phyloP scores from a whole-genome alignment of 306 rosid species.

The Trifolium repens region DNA sequence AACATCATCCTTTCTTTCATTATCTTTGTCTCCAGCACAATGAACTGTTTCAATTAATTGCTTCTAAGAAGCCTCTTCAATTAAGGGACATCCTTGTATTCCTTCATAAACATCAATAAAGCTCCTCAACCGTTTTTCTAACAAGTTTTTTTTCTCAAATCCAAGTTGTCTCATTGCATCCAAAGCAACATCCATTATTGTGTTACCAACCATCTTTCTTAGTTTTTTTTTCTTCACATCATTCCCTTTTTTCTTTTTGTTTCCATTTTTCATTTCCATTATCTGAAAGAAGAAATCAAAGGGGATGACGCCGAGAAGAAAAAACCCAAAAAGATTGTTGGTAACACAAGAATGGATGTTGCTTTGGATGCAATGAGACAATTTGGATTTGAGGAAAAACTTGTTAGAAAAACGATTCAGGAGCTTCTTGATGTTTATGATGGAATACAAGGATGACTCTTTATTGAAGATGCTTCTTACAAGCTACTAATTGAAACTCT shows the following conservation, averaged over 20 bases:
- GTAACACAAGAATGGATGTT: slow-evolving; percentile 47
- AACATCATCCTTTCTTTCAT: slow-evolving; percentile 27
- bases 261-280: background rate
- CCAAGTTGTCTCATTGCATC: no score
- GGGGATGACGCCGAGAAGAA: background rate
- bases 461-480: slow-evolving; percentile 55
- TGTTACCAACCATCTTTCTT: background rate
- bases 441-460: slow-evolving; percentile 54
- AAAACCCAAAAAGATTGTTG: background rate
- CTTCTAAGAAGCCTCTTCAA: no score
- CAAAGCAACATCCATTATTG: no score
- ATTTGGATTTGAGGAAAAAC: slow-evolving; percentile 30
- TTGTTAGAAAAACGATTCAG: slow-evolving; percentile 34
- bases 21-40: background rate
- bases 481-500: slow-evolving; percentile 40
- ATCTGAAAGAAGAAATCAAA: background rate
- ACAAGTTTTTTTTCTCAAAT: no score
- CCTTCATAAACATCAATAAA: no score
- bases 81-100: no score
- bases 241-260: no score
- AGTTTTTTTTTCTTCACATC: no score
- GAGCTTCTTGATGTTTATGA: slow-evolving; percentile 56
- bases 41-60: no score
- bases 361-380: slow-evolving; percentile 52
- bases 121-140: no score